A percentile compares a stretch with the other conserved stretches of the same genome.
phyloP scores from a whole-genome alignment of 306 rosid genomes.

The Lotus japonicus region DNA sequence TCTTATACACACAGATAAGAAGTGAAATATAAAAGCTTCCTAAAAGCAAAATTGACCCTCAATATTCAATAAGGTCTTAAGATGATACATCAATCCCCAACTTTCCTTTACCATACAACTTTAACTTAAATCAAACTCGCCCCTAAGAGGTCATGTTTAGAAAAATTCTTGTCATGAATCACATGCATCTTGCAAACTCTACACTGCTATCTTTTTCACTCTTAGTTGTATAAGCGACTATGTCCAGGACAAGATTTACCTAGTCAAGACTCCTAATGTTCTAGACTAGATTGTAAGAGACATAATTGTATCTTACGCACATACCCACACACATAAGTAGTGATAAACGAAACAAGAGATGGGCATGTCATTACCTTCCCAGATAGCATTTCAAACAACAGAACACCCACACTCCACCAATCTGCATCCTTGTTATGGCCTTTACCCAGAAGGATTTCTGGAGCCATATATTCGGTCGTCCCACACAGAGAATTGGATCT shows the following conservation, averaged over 20 bases:
- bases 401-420: slow-evolving; percentile 96
- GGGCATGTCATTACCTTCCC: slow-evolving; percentile 60
- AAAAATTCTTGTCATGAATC: not conserved
- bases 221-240: not conserved
- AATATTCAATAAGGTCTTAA: not conserved
- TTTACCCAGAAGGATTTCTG: slow-evolving; percentile 71
- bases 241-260: not conserved
- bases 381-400: slow-evolving; percentile 86
- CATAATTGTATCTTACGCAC: not conserved
- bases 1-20: not conserved
- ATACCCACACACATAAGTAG: not conserved
- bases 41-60: slow-evolving; percentile 1
- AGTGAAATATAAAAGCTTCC: slow-evolving; percentile 1
- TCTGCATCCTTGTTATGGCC: slow-evolving; percentile 97
- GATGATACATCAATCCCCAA: not conserved
- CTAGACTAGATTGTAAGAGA: not conserved
- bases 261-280: not conserved
- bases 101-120: not conserved
- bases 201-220: not conserved
- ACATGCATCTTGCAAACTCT: not conserved
- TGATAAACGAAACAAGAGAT: not conserved
- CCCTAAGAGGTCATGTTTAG: not conserved
- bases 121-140: not conserved
- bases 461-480: slow-evolving; percentile 95
- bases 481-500: slow-evolving; percentile 96